Percentiles rank a stretch among this genome's conserved stretches.
phyloP scores from a whole-genome alignment of 768 basidiomycete species.

The Daedaleopsis nitida region DNA sequence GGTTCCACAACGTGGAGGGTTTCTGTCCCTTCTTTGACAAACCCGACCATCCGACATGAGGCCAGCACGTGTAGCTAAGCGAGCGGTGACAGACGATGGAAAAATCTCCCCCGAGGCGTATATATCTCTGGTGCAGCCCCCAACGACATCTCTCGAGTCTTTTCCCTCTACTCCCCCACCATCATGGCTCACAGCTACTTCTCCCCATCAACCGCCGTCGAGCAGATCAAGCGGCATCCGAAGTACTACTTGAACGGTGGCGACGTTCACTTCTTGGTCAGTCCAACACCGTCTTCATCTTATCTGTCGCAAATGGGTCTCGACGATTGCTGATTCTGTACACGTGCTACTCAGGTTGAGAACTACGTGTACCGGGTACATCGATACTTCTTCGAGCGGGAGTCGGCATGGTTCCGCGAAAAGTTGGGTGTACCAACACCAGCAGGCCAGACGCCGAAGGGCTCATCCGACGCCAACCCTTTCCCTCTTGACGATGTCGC shows the following conservation, averaged over 20 bases:
- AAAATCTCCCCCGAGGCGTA: neutral
- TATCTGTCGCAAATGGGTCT: neutral
- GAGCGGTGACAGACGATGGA: conserved; percentile 13
- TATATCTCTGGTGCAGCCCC: conserved; percentile 20
- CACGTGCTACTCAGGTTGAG: conserved; percentile 19
- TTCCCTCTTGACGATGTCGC: conserved; percentile 31
- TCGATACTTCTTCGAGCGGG: conserved; percentile 34
- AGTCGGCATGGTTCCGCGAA: conserved; percentile 30
- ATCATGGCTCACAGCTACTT: conserved; percentile 20
- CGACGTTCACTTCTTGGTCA: conserved; percentile 55
- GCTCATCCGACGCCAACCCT: conserved; percentile 32
- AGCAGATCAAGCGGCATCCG: conserved; percentile 30
- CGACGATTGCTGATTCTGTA: neutral
- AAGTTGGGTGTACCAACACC: conserved; percentile 24
- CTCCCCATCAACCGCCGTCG: conserved; percentile 22
- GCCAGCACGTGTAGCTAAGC: conserved; percentile 25
- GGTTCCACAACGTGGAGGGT: conserved; percentile 16
- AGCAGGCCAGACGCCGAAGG: conserved; percentile 26
- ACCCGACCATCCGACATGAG: conserved; percentile 17
- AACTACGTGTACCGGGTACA: conserved; percentile 33
- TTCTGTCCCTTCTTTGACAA: conserved; percentile 13
- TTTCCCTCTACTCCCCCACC: conserved; percentile 13
- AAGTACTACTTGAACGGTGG: conserved; percentile 57
- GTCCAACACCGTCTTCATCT: conserved; percentile 20
- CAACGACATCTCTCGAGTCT: conserved; percentile 4